Evolutionary conservation across 169 alveolate species (phyloP), one percentile per base, ranked within the genome.

Genomic region (Plasmodium cynomolgi): DNA sequence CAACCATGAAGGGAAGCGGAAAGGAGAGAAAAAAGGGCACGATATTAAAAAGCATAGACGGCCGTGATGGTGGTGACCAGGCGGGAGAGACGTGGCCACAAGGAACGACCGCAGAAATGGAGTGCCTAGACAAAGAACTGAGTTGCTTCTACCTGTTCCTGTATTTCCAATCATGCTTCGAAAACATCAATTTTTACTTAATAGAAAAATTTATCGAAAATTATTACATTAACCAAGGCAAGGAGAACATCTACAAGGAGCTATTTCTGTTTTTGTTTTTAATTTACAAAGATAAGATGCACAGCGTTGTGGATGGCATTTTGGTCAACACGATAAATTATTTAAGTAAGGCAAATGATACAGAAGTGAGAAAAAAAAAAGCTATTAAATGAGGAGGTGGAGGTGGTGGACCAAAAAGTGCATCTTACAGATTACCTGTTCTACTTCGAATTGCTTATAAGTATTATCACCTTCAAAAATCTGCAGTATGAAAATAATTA

Each of bases 191-290:
- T 91, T 91, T 91, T 91, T 91, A 91, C 72, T 82, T 83, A 50
- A 91, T 91, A 72, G 95, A 91, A 91, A 91, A 91, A 91, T 83
- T 82, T 83, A 81, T 91, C 37, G 92, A 91, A 79, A 81, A 79
- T 73, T 82, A 91, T 50, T 91, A 91, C 62, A 82, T 41, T 31
- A 91, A 72, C 84, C 81, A 91, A 2, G 75, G 84, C 50, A 91
- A 81, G 26, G 94, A 90, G 41, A 91, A 79, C 77, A 74, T 91
- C 26, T 83, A 82, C 33, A 91, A 83, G 58, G 95, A 91, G 58
- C 75, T 91, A 41, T 71, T 81, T 50, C 75, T 91, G 58, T 91
- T 91, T 72, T 54, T 91, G 23, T 83, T 91, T 82, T 91, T 91
- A 81, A 91, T 83, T 41, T 91, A 83, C 85, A 91, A 91, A 33